Base-by-base conservation (phyloP, 371 early-diverging fungal genomes). In the Mortierella sp. region DNA sequence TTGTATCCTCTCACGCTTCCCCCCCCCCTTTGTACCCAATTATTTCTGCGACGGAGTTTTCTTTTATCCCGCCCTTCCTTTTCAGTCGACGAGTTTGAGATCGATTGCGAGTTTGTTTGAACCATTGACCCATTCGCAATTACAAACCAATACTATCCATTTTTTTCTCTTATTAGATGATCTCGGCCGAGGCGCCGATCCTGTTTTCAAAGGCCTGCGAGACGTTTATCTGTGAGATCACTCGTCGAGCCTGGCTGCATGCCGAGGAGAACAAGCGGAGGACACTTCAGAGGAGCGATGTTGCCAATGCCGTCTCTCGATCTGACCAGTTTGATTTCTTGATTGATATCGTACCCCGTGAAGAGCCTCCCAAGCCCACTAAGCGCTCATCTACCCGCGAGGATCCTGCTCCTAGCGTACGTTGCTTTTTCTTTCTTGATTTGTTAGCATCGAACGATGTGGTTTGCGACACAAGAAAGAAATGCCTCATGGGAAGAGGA, bases 181-280 rank as follows among this genome's bases (percentile, higher is more conserved):
- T 96, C 72, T 93, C 94, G 70, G 94, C 94, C 5, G 96, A 94
- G 80, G 90, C 89, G 10, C 90, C 90, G 1, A 89, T 90, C 28
- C 78, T 90, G 24, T 90, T 90, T 70, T 88, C 90, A 42, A 90
- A 89, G 74, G 89, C 90, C 5, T 96, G 98, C 82, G 99, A 99
- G 88, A 94, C 97, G 48, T 98, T 99, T 74, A 96, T 98, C 72
- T 93, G 93, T 34, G 98, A 96, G 88, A 91, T 99, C 45, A 98
- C 99, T 26, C 91, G 96, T 83, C 91, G 99, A 26, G 94, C 98
- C 10, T 99, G 98, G 98, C 34, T 96, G 80, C 93, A 96, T 80
- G 95, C 98, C 9, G 97, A 98, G 84, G 97, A 97, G 82, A 95
- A 93, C 87, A 98, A 98, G 89, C 90, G 98, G 68, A 91, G 98